Evolutionary conservation across 345 rosid genomes (phyloP).

Genomic region (Lagerstroemia speciosa): DNA sequence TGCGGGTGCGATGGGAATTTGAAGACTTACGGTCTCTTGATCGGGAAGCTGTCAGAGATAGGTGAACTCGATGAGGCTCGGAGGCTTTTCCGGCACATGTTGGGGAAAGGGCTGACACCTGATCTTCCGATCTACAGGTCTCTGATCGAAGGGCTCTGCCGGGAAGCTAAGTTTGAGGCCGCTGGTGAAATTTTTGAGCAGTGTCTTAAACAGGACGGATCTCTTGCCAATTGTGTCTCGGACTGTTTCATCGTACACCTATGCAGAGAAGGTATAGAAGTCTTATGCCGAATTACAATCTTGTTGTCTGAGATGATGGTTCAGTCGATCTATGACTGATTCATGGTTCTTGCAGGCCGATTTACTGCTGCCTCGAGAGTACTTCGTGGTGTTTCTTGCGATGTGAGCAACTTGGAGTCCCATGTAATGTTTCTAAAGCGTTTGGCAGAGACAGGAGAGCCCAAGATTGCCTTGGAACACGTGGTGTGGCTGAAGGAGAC

Average conservation of each 20-base stretch:
- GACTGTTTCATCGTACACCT: slow-evolving; percentile 34
- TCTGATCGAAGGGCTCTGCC: slow-evolving; percentile 61
- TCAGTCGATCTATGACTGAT: background rate
- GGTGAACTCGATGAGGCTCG: slow-evolving; percentile 62
- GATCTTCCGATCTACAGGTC: slow-evolving; percentile 44
- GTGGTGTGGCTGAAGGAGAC: slow-evolving; percentile 32
- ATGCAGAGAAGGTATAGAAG: slow-evolving; percentile 42
- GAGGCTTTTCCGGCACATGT: slow-evolving; percentile 63
- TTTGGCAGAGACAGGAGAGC: slow-evolving; percentile 48
- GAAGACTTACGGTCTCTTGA: slow-evolving; percentile 56
- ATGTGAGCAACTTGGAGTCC: slow-evolving; percentile 29
- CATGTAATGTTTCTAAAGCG: slow-evolving; percentile 49
- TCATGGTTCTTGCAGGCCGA: slow-evolving; percentile 28
- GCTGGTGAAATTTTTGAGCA: slow-evolving; percentile 46
- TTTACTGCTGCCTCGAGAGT: slow-evolving; percentile 38
- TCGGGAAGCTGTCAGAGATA: slow-evolving; percentile 52
- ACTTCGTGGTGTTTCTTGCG: slow-evolving; percentile 27
- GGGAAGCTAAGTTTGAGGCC: slow-evolving; percentile 45
- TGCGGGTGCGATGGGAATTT: slow-evolving; percentile 58
- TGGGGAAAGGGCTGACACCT: slow-evolving; percentile 52
- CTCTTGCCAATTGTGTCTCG: slow-evolving; percentile 32
- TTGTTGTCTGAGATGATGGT: background rate
- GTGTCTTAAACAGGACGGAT: slow-evolving; percentile 33
- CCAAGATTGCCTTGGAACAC: slow-evolving; percentile 43
- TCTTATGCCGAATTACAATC: background rate